phyloP scores from a whole-genome alignment of 176 grass and related monocot genomes.

The Elymus sibiricus region DNA sequence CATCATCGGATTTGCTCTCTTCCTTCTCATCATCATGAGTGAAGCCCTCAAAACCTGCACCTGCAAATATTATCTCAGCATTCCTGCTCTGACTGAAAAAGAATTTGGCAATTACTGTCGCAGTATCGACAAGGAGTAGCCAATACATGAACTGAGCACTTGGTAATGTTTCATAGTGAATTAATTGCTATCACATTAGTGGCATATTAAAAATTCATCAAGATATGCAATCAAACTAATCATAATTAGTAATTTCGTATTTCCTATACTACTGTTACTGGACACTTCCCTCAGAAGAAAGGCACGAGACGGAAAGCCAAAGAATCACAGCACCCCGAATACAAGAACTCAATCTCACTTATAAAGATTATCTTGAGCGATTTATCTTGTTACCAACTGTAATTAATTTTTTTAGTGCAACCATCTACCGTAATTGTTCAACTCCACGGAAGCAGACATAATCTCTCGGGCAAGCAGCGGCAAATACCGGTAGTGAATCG shows the following conservation, averaged over 20 bases:
- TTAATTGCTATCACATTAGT: neutral
- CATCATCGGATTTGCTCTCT: constrained; percentile 65
- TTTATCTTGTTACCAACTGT: neutral
- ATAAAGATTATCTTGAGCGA: neutral
- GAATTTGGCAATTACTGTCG: neutral
- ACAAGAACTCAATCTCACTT: neutral
- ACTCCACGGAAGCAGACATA: neutral
- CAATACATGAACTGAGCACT: neutral
- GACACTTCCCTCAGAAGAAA: neutral
- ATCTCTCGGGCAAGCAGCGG: neutral
- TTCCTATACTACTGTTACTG: neutral
- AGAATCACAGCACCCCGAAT: neutral
- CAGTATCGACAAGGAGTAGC: neutral
- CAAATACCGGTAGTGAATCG: neutral
- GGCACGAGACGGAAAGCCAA: neutral
- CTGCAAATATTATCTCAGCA: constrained; percentile 21
- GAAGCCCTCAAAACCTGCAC: constrained; percentile 45
- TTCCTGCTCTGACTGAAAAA: neutral
- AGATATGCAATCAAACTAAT: neutral
- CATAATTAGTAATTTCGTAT: neutral
- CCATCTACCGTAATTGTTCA: neutral
- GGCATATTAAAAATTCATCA: neutral
- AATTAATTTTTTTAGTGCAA: neutral
- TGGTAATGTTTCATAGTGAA: neutral
- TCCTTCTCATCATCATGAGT: constrained; percentile 37